Evolutionary conservation across 2,329 filamentous ascomycete species (phyloP), one percentile per base, ranked within the genome.

Genomic region (Aspergillus uvarum): DNA sequence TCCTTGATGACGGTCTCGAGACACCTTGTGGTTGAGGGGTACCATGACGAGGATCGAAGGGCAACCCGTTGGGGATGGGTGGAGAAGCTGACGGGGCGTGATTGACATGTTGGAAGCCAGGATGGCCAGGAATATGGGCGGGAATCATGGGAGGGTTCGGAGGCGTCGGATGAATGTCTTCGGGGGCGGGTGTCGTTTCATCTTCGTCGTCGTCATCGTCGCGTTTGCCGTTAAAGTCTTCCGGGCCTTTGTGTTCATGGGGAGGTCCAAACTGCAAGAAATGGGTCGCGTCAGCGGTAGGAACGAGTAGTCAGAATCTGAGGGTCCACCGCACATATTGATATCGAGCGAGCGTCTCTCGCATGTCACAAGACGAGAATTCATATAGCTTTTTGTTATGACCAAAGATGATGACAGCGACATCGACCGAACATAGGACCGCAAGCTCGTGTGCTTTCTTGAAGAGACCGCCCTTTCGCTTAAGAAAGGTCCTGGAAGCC

Each of bases 401-500:
- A 65, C 94, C 94, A 74, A 98, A 98, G 72, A 99, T 97, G 76
- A 99, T 95, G 72, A 99, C 95, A 47, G 95, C 95, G 68, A 99
- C 95, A 76, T 99, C 95, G 75, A 99, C 95, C 44, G 93, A 97
- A 77, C 95, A 99, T 64, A 99, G 89, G 51, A 99, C 95, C 56
- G 94, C 96, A 55, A 99, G 85, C 84, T 99, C 95, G 77, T 99
- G 93, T 56, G 95, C 95, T 86, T 99, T 99, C 83, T 99, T 99
- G 85, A 99, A 99, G 53, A 99, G 83, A 71, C 95, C 95, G 70
- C 94, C 95, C 80, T 99, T 99, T 81, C 95, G 91, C 85, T 99
- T 99, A 68, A 99, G 82, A 77, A 99, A 99, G 49, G 95, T 99
- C 66, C 93, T 97, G 62, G 38, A 54, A 29, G 42, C 51, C 52